These are phyloP conservation scores for Bipolaris victoriae DNA, from an alignment of 2,329 filamentous ascomycete genomes.

Conservation along the genomic window DNA sequence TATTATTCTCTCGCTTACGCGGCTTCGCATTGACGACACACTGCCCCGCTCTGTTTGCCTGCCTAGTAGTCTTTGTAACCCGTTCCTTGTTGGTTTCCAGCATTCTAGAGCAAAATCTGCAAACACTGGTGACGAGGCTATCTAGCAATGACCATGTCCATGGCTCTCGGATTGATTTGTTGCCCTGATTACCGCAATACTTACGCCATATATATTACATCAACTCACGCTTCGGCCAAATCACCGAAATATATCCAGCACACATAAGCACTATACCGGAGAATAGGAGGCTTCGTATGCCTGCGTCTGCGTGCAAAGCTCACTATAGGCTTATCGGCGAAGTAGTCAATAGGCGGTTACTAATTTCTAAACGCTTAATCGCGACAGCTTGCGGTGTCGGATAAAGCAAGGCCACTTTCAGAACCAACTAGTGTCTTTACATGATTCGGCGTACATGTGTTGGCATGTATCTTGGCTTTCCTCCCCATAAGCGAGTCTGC, in stretches of 20 bases:
- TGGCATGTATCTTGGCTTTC: too few relatives aligned
- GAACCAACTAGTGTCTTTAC: too few relatives aligned
- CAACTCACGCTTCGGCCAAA: neutral
- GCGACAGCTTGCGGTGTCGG: too few relatives aligned
- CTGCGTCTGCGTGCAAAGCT: neutral
- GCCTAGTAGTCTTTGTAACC: neutral
- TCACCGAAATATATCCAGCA: neutral
- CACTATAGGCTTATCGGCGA: too few relatives aligned
- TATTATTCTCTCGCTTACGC: neutral
- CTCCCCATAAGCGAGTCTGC: too few relatives aligned
- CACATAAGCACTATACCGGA: neutral
- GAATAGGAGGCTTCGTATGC: neutral
- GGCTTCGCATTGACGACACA: neutral
- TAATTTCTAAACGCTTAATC: too few relatives aligned
- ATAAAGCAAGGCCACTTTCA: too few relatives aligned
- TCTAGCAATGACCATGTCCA: neutral
- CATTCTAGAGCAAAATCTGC: neutral
- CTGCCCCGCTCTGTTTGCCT: neutral
- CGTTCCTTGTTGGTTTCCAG: neutral
- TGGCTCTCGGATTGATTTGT: neutral
- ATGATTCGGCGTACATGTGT: too few relatives aligned
- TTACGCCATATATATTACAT: neutral
- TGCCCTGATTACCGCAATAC: neutral
- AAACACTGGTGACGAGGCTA: neutral
- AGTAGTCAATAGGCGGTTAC: too few relatives aligned